phyloP scores from a whole-genome alignment of 352 stramenopile species.

The Phytophthora tentaculata region DNA sequence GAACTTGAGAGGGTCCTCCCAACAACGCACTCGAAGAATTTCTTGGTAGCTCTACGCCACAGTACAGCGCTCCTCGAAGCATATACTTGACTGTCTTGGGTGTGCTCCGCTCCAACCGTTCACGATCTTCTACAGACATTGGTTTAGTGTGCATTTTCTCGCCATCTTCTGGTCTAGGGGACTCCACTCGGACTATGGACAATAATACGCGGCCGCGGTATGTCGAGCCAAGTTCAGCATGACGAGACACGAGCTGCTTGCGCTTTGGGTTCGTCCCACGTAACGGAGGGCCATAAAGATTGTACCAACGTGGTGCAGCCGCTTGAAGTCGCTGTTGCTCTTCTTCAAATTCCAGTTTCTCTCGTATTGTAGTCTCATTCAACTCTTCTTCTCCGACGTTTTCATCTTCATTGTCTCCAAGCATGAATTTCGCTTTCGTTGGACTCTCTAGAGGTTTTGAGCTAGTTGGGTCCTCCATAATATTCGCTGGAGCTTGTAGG shows the following conservation, averaged over 20 bases:
- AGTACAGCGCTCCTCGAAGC: conserved; percentile 66
- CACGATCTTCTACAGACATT: conserved; percentile 41
- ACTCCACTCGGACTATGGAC: conserved; percentile 69
- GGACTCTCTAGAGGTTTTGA: neutral
- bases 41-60: conserved; percentile 57
- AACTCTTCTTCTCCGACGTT: neutral
- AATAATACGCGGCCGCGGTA: conserved; percentile 87
- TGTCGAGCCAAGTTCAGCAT: conserved; percentile 73
- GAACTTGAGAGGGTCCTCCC: conserved; percentile 40
- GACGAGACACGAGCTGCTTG: conserved; percentile 53
- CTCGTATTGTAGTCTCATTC: conserved; percentile 7
- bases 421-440: conserved; percentile 8
- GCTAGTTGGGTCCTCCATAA: neutral
- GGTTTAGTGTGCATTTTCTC: conserved; percentile 69
- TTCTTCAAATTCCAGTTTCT: conserved; percentile 24
- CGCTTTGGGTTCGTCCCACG: conserved; percentile 62
- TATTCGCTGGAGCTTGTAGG: conserved; percentile 45
- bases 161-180: conserved; percentile 38
- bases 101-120: conserved; percentile 14
- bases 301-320: conserved; percentile 67
- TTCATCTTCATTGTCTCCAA: conserved; percentile 19
- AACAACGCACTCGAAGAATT: conserved; percentile 8
- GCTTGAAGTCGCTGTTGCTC: conserved; percentile 14
- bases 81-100: conserved; percentile 73
- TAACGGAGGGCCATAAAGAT: conserved; percentile 87